Conservation (phyloP, 106 monocot species). For the Posidonia australis region DNA sequence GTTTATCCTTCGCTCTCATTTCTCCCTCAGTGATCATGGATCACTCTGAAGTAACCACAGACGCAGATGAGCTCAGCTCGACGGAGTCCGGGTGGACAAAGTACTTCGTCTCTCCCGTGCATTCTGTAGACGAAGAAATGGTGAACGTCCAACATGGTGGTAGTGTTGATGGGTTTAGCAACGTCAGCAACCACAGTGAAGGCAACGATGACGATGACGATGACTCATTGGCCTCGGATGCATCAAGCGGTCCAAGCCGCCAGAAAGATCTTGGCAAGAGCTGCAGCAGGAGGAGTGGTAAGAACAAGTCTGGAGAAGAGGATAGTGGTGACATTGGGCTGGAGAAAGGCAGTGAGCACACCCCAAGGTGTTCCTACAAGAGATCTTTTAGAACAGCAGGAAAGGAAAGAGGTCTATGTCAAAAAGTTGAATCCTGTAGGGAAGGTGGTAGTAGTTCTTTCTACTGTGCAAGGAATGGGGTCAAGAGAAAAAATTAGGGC, state of each 20-base stretch:
- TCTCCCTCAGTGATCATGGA: not conserved
- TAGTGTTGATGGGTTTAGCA: too few relatives aligned
- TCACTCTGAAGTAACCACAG: not conserved
- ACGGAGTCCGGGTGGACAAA: constrained; percentile 8
- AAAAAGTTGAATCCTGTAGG: too few relatives aligned
- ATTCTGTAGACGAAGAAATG: not conserved
- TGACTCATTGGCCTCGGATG: constrained; percentile 7
- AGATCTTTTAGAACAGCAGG: too few relatives aligned
- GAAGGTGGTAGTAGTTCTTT: too few relatives aligned
- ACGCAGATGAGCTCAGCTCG: constrained; percentile 1
- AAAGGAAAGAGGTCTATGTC: too few relatives aligned
- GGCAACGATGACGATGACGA: constrained; percentile 1
- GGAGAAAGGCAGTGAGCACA: too few relatives aligned
- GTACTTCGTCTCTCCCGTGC: constrained; percentile 3
- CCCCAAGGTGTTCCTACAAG: too few relatives aligned
- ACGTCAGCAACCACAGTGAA: too few relatives aligned
- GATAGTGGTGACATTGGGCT: not conserved
- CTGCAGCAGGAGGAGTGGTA: not conserved
- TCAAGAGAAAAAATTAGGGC: too few relatives aligned
- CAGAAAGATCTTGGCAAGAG: not conserved
- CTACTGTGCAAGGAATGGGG: too few relatives aligned
- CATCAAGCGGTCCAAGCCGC: not conserved
- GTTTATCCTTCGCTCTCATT: not conserved
- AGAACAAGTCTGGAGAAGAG: too few relatives aligned
- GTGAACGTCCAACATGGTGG: too few relatives aligned